Percentiles rank a stretch among this genome's conserved stretches.
These are phyloP conservation scores for Chiua virens DNA, from an alignment of 768 basidiomycete species.

Conservation along the genomic window DNA sequence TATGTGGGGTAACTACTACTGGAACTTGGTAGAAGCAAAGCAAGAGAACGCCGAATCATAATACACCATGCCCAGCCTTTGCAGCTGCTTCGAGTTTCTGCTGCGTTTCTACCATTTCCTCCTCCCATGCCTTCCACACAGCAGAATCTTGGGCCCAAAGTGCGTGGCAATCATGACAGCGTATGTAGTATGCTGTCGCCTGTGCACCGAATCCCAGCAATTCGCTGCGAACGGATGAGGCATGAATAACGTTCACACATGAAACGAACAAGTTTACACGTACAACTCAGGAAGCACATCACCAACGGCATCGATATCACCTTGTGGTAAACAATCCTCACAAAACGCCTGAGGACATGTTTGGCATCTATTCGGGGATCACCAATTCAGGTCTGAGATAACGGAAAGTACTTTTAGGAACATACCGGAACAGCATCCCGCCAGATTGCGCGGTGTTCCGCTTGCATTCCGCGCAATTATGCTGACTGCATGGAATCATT, in stretches of 20 bases:
- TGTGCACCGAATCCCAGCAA: slow-evolving; percentile 40
- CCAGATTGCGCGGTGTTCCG: slow-evolving; percentile 48
- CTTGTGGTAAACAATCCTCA: slow-evolving; percentile 57
- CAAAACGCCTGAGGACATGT: slow-evolving; percentile 61
- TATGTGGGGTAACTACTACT: not conserved
- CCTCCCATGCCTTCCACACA: slow-evolving; percentile 43
- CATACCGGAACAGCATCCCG: slow-evolving; percentile 59
- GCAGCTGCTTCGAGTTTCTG: slow-evolving; percentile 29
- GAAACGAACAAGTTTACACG: slow-evolving; percentile 16
- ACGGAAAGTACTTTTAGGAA: not conserved
- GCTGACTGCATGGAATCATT: slow-evolving; percentile 46
- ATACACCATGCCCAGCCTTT: not conserved
- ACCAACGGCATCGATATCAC: slow-evolving; percentile 51
- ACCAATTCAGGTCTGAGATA: slow-evolving; percentile 3
- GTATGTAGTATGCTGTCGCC: slow-evolving; percentile 46
- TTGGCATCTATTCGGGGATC: slow-evolving; percentile 42
- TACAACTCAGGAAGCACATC: slow-evolving; percentile 60
- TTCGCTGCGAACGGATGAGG: slow-evolving; percentile 28
- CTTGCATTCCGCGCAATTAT: slow-evolving; percentile 45
- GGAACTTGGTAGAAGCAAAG: not conserved
- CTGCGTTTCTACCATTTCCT: slow-evolving; percentile 40
- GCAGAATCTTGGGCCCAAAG: slow-evolving; percentile 36
- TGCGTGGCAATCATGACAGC: slow-evolving; percentile 48
- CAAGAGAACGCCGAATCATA: not conserved
- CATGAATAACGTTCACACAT: slow-evolving; percentile 9